A percentile compares a stretch with the other conserved stretches of the same genome.
Evolutionary conservation across 2,329 filamentous ascomycete genomes (phyloP).

Genomic region (Cercospora nicotianae): DNA sequence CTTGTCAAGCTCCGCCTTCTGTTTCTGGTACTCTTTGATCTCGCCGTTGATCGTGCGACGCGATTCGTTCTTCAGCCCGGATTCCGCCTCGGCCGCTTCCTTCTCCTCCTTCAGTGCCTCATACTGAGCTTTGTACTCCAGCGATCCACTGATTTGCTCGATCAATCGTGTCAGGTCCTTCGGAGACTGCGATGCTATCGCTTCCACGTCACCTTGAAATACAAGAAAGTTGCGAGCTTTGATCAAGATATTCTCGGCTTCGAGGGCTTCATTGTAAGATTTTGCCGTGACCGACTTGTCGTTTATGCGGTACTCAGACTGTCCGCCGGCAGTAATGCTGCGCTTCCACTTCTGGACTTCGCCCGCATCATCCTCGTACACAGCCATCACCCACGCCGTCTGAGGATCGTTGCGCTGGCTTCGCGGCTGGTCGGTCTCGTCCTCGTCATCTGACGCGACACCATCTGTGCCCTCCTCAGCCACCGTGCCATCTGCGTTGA

Average conservation of each 20-base stretch:
- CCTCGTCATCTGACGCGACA: conserved; percentile 43
- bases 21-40: conserved; percentile 95
- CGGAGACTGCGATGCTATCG: conserved; percentile 91
- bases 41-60: conserved; percentile 95
- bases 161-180: conserved; percentile 91
- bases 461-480: conserved; percentile 55
- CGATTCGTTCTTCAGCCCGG: conserved; percentile 82
- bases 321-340: conserved; percentile 81
- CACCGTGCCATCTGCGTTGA: conserved; percentile 86
- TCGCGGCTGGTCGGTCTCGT: conserved; percentile 55
- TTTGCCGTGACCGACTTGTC: conserved; percentile 83
- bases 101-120: conserved; percentile 83
- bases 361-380: conserved; percentile 95
- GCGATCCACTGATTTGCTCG: conserved; percentile 94
- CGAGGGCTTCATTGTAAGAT: conserved; percentile 89
- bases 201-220: conserved; percentile 97
- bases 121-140: conserved; percentile 93
- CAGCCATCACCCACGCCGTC: conserved; percentile 98
- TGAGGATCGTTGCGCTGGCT: conserved; percentile 78
- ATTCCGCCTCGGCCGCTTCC: conserved; percentile 83
- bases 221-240: conserved; percentile 97
- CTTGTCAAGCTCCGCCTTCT: conserved; percentile 92
- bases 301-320: conserved; percentile 96
- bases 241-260: conserved; percentile 94
- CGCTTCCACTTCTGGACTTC: conserved; percentile 96